phyloP scores from a whole-genome alignment of 176 grass and related monocot species.

The bread wheat (Triticum aestivum) region IWGSC_CS_RefSeq_v2.1 NC_057802.1:496608134-496608633 shows the following conservation, averaged over 20 bases:
- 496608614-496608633: background rate
- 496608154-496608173: slow-evolving; percentile 36
- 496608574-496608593: background rate
- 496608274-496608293: background rate
- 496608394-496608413: too few relatives aligned
- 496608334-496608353: background rate
- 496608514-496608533: background rate
- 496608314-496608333: background rate
- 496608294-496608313: too few relatives aligned
- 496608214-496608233: slow-evolving; percentile 46
- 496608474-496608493: background rate
- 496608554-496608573: background rate
- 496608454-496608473: slow-evolving; percentile 7
- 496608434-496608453: background rate
- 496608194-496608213: background rate
- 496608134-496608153: slow-evolving; percentile 39
- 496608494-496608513: background rate
- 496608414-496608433: too few relatives aligned
- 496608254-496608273: slow-evolving; percentile 40
- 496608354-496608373: background rate
- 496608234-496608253: slow-evolving; percentile 44
- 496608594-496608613: background rate
- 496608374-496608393: background rate
- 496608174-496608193: background rate
- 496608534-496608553: background rate